Evolutionary conservation across 495 filamentous ascomycete genomes (phyloP).

Genomic region (Geoglossum glabrum): DNA sequence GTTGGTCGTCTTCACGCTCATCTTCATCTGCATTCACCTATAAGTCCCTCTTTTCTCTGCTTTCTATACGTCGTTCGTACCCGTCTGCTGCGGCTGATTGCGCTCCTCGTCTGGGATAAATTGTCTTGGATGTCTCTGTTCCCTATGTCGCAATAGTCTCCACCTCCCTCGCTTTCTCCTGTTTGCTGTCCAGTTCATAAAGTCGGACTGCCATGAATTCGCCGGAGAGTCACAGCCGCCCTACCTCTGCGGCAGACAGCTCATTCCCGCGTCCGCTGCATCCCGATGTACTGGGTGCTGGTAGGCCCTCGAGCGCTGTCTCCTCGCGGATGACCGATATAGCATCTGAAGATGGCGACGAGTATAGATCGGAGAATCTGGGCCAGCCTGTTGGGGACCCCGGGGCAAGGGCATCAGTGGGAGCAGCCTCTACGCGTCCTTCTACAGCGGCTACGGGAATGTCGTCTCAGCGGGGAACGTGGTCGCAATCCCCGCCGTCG

Average conservation of each 20-base stretch:
- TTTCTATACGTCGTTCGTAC: neutral
- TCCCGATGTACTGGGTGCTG: neutral
- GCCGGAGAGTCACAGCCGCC: constrained; percentile 2
- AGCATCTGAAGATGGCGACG: constrained; percentile 34
- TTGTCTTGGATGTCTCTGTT: neutral
- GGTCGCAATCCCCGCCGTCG: constrained; percentile 27
- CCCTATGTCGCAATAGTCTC: neutral
- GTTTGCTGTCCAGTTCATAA: neutral
- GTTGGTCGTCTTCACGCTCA: too few relatives aligned
- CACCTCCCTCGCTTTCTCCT: neutral
- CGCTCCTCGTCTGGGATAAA: neutral
- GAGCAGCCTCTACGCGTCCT: constrained; percentile 15
- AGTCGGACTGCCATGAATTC: constrained; percentile 9
- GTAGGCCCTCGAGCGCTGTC: constrained; percentile 39
- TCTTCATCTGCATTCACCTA: neutral
- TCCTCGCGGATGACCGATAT: constrained; percentile 76
- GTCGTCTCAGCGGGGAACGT: constrained; percentile 29
- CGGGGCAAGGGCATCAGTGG: constrained; percentile 21
- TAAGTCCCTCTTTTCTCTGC: neutral
- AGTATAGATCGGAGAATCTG: constrained; percentile 9
- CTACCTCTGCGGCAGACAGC: constrained; percentile 5
- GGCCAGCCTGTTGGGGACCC: constrained; percentile 14
- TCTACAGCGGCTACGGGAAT: constrained; percentile 23
- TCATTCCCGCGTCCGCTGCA: constrained; percentile 15
- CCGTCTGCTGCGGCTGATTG: neutral